phyloP scores from a whole-genome alignment of 2,329 filamentous ascomycete species.

The Penicillium sclerotiorum region DNA sequence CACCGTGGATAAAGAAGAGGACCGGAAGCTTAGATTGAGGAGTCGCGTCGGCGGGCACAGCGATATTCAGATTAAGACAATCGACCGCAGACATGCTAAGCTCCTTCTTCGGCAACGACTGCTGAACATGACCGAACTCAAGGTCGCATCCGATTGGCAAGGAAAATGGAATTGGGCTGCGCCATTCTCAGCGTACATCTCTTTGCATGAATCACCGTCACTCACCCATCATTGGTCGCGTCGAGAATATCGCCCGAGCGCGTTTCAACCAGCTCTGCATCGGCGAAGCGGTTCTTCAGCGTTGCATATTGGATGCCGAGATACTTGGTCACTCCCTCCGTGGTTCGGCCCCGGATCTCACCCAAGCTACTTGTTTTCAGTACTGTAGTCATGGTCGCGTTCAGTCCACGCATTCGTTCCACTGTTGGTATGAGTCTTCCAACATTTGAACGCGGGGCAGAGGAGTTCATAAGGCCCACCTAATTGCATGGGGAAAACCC shows the following conservation, averaged over 20 bases:
- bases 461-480: not conserved
- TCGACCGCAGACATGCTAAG: conserved; percentile 49
- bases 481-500: no score
- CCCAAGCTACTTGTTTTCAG: conserved; percentile 33
- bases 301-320: conserved; percentile 43
- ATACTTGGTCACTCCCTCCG: conserved; percentile 36
- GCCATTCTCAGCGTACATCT: not conserved
- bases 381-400: not conserved
- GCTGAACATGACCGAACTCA: conserved; percentile 55
- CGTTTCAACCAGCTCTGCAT: conserved; percentile 33
- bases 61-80: conserved; percentile 57
- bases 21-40: conserved; percentile 48
- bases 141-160: conserved; percentile 45
- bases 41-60: conserved; percentile 40
- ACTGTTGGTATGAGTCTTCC: not conserved
- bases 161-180: conserved; percentile 44
- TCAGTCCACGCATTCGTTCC: no score
- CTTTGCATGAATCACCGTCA: not conserved
- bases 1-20: conserved; percentile 58
- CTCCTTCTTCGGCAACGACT: conserved; percentile 46
- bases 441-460: not conserved
- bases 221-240: conserved; percentile 42
- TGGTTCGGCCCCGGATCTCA: conserved; percentile 18
- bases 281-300: conserved; percentile 37
- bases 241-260: conserved; percentile 30